A percentile compares a stretch with the other conserved stretches of the same genome.
Evolutionary conservation across 2,329 filamentous ascomycete genomes (phyloP).

Genomic region (Claviceps spartinae): DNA sequence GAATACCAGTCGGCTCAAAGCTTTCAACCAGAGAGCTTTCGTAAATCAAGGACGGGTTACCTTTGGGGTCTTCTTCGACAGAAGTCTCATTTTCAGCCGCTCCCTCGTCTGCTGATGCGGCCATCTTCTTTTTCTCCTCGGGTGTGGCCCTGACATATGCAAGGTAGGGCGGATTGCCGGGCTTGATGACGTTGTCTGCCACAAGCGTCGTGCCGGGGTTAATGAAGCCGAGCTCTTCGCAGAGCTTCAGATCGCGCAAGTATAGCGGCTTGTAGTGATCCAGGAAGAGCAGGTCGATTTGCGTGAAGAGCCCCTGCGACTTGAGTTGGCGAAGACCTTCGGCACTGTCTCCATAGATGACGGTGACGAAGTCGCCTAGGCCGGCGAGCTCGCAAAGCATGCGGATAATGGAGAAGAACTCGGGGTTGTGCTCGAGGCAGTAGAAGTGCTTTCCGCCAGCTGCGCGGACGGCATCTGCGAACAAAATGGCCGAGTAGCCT

Average conservation of each 20-base stretch:
- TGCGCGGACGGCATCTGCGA: constrained; percentile 50
- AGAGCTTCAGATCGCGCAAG: constrained; percentile 59
- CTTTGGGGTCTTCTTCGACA: constrained; percentile 20
- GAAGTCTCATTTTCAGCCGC: too few species aligned
- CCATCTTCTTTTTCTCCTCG: constrained; percentile 50
- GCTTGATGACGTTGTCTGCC: constrained; percentile 59
- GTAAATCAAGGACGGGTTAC: constrained; percentile 54
- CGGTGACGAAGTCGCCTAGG: constrained; percentile 53
- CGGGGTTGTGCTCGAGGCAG: constrained; percentile 59
- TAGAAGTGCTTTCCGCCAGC: constrained; percentile 53
- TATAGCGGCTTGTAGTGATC: constrained; percentile 75
- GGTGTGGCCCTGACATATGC: constrained; percentile 56
- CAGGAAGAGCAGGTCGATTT: constrained; percentile 62
- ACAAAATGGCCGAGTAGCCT: constrained; percentile 69
- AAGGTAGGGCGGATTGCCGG: constrained; percentile 57
- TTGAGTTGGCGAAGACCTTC: constrained; percentile 50
- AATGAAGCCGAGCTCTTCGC: constrained; percentile 56
- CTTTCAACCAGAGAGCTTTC: constrained; percentile 49
- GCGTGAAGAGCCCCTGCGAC: constrained; percentile 34
- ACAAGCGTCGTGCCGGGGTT: constrained; percentile 47
- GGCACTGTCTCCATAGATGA: constrained; percentile 56
- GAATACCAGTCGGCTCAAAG: constrained; percentile 53
- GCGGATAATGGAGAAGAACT: constrained; percentile 57
- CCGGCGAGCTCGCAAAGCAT: constrained; percentile 63
- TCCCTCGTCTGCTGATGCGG: constrained; percentile 23